phyloP scores from a whole-genome alignment of 768 basidiomycete species.

The Termitomyces sp. region DNA sequence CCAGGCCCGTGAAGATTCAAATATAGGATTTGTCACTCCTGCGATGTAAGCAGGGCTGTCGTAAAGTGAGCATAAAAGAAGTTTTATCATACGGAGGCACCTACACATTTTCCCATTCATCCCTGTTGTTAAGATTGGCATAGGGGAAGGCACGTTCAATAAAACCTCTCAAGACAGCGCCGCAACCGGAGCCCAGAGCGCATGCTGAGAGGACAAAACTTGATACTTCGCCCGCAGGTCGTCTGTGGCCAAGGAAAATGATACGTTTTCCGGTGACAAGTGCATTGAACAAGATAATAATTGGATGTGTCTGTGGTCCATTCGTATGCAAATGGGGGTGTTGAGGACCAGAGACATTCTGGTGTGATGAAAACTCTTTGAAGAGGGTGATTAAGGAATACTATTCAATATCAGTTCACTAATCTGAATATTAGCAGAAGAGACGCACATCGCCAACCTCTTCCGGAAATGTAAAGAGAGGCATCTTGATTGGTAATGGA shows the following conservation, averaged over 20 bases:
- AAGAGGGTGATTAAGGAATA: slow-evolving; percentile 91
- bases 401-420: slow-evolving; percentile 33
- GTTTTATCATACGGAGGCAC: slow-evolving; percentile 23
- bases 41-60: slow-evolving; percentile 88
- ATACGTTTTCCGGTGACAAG: slow-evolving; percentile 94
- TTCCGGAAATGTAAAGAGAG: slow-evolving; percentile 83
- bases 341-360: slow-evolving; percentile 62
- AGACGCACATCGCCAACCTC: slow-evolving; percentile 90
- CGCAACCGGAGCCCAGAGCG: slow-evolving; percentile 89
- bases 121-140: slow-evolving; percentile 82
- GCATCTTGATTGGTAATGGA: slow-evolving; percentile 86
- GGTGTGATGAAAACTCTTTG: slow-evolving; percentile 68
- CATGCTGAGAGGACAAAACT: slow-evolving; percentile 92
- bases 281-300: slow-evolving; percentile 95
- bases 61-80: neutral
- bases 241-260: slow-evolving; percentile 88
- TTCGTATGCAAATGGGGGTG: slow-evolving; percentile 95
- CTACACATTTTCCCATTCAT: slow-evolving; percentile 88
- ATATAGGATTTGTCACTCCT: slow-evolving; percentile 96
- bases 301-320: slow-evolving; percentile 86
- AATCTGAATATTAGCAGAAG: neutral
- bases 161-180: slow-evolving; percentile 78
- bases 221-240: slow-evolving; percentile 88
- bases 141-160: slow-evolving; percentile 94
- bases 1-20: slow-evolving; percentile 85